A percentile compares a stretch with the other conserved stretches of the same genome.
Conservation (phyloP, 768 basidiomycete genomes). For the Clitopilus passeckerianus region DNA sequence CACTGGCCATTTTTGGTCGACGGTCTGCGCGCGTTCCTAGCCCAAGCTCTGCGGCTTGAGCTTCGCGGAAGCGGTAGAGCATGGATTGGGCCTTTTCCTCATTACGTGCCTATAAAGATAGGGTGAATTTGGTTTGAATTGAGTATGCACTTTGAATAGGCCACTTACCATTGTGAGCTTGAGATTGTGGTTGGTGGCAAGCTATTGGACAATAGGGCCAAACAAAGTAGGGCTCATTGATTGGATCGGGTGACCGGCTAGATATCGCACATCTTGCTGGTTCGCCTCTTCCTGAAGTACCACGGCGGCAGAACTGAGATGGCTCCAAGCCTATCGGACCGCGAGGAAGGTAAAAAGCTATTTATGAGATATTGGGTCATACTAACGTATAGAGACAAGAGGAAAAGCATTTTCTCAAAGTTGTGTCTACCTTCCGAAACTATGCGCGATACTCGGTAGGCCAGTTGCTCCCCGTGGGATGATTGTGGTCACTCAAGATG, state of each 20-base stretch:
- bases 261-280: not conserved
- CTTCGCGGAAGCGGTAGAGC: slow-evolving; percentile 84
- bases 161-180: slow-evolving; percentile 8
- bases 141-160: not conserved
- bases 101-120: slow-evolving; percentile 75
- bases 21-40: slow-evolving; percentile 79
- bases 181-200: slow-evolving; percentile 4
- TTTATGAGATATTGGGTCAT: not conserved
- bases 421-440: slow-evolving; percentile 68
- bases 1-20: slow-evolving; percentile 88
- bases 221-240: slow-evolving; percentile 6
- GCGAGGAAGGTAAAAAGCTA: slow-evolving; percentile 27
- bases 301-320: slow-evolving; percentile 8
- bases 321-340: slow-evolving; percentile 19
- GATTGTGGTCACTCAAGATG: slow-evolving; percentile 4
- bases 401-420: slow-evolving; percentile 67
- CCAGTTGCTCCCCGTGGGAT: not conserved
- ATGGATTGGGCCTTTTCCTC: slow-evolving; percentile 95
- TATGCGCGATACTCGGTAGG: slow-evolving; percentile 75
- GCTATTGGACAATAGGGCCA: slow-evolving; percentile 14
- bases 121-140: not conserved
- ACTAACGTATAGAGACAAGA: slow-evolving; percentile 34
- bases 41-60: slow-evolving; percentile 93
- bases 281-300: not conserved
- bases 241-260: not conserved